Base-by-base conservation (phyloP, 352 stramenopile genomes). In the Globisporangium canariense region DNA sequence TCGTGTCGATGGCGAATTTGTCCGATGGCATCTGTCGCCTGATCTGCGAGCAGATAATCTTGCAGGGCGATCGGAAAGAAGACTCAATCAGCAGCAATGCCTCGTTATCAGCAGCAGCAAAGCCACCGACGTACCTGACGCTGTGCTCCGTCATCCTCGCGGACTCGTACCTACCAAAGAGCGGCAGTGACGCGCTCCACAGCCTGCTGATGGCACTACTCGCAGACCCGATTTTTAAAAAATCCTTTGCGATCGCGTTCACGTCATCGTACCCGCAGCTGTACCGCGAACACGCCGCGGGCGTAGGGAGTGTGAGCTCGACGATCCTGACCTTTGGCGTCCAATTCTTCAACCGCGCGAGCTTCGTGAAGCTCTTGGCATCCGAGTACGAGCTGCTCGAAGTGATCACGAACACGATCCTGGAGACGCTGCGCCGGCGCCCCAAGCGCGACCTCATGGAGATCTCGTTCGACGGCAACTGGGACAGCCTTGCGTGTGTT, bases 321-420 rank as follows among this genome's bases (percentile, higher is more conserved):
- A 98, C 90, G 28, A 96, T 96, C 64, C 73, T 96, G 46, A 83
- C 84, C 22, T 93, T 99, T 52, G 94, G 83, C 38, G 97, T 99
- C 5, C 97, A 99, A 74, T 99, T 99, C 65, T 91, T 99, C 65
- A 99, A 99, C 71, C 91, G 97, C n/a, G 90, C 94, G 34, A 97
- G 90, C 7, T 99, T 99, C 75, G 96, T 99, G 18, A 87, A 88
- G 66, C 74, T 90, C 2, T 59, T 94, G n/a, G 81, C 91, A 25
- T 70, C 74, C 6, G 74, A 91, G 62, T 85, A 91, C 66, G 82
- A 88, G 32, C 58, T 94, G 8, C 65, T 94, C 30, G 83, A 91
- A 62, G 83, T 92, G 2, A 65, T 95, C 16, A 73, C 90, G 18
- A 75, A 73, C 3, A 90, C 84, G 1, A 78, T 93, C 14, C 70